phyloP scores from a whole-genome alignment of 139 green algal species.

The Ettlia oleoabundans region DNA sequence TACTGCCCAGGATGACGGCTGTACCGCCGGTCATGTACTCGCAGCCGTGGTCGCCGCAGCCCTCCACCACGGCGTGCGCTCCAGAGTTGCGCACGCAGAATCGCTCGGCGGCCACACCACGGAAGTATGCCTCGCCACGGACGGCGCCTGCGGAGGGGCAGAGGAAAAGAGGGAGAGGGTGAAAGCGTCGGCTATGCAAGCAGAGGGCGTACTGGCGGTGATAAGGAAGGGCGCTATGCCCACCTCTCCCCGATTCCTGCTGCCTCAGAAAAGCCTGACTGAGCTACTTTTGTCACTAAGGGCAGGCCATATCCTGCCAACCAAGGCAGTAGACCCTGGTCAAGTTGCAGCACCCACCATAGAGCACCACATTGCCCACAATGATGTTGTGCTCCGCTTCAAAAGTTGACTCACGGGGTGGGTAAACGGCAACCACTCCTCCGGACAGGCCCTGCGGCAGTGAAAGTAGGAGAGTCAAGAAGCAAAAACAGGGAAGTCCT shows the following conservation, averaged over 20 bases:
- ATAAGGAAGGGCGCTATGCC: no score
- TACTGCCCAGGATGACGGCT: slow-evolving; percentile 86
- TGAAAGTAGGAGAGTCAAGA: background rate
- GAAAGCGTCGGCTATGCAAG: background rate
- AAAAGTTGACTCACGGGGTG: slow-evolving; percentile 71
- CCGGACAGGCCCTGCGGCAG: slow-evolving; percentile 74
- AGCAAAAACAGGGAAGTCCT: background rate
- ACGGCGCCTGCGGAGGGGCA: slow-evolving; percentile 56
- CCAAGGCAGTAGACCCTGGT: background rate
- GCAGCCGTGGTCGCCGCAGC: slow-evolving; percentile 91
- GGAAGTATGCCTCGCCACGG: slow-evolving; percentile 89
- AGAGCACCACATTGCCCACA: slow-evolving; percentile 95
- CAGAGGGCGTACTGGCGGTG: background rate
- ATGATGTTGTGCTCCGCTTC: slow-evolving; percentile 89
- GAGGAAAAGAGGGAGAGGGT: background rate
- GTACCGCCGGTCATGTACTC: slow-evolving; percentile 98
- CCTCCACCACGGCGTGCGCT: slow-evolving; percentile 88
- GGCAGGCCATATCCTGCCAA: background rate
- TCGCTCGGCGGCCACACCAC: slow-evolving; percentile 89
- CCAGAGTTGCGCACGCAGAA: slow-evolving; percentile 92
- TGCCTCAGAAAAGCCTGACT: no score
- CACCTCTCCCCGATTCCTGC: no score
- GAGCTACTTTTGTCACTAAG: no score
- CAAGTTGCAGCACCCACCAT: slow-evolving; percentile 76
- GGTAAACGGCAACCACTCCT: slow-evolving; percentile 83